phyloP scores from a whole-genome alignment of 257 asterid species.

The Solanum pennellii region DNA sequence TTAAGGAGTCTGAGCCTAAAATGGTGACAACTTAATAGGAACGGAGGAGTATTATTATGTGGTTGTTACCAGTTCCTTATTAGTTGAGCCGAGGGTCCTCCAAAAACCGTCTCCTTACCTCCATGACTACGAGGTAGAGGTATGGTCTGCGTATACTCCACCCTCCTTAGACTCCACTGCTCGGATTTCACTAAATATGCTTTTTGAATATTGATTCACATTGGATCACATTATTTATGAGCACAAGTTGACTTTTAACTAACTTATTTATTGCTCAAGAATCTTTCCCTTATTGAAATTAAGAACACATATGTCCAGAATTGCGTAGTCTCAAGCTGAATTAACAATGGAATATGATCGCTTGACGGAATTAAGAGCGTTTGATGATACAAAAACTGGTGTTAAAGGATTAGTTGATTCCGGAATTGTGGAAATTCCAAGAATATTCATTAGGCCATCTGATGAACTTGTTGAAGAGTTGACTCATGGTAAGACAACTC shows the following conservation, averaged over 20 bases:
- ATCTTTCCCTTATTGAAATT: background rate
- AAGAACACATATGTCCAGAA: background rate
- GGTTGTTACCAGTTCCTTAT: too few species aligned
- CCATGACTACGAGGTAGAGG: background rate
- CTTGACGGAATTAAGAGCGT: conserved; percentile 8
- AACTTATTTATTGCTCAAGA: background rate
- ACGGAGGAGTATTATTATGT: too few species aligned
- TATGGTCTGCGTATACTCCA: background rate
- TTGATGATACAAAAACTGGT: conserved; percentile 2
- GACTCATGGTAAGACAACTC: background rate
- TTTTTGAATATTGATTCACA: background rate
- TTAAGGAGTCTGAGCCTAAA: too few species aligned
- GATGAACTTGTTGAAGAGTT: conserved; percentile 33
- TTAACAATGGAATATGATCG: conserved; percentile 4
- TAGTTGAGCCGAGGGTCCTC: background rate
- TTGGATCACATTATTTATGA: background rate
- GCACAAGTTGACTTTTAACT: background rate
- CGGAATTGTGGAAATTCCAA: conserved; percentile 10
- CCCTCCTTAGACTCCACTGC: background rate
- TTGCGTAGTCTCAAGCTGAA: background rate
- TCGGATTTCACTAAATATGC: background rate
- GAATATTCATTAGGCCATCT: conserved; percentile 23
- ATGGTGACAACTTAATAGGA: too few species aligned
- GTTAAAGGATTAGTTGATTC: conserved; percentile 26
- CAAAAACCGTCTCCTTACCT: background rate